Conservation (phyloP, 2,329 filamentous ascomycete genomes). For the Septoria petroselini region DNA sequence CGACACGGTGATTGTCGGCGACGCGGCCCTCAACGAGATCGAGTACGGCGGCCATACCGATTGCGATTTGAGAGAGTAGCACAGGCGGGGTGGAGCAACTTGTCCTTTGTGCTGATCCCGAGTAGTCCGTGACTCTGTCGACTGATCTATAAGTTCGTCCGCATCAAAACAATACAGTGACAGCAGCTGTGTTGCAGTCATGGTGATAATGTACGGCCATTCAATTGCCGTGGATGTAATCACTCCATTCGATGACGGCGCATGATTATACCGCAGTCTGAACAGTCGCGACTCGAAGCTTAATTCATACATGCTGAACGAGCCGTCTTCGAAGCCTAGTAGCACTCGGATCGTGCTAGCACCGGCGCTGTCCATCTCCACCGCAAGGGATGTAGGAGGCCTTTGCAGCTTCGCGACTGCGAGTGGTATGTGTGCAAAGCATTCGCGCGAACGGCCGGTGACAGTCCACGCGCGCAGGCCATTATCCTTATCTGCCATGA, state of each 20-base stretch:
- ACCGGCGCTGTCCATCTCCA: slow-evolving; percentile 52
- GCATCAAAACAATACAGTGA: slow-evolving; percentile 60
- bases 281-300: slow-evolving; percentile 48
- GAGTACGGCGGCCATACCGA: slow-evolving; percentile 75
- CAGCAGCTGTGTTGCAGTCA: slow-evolving; percentile 69
- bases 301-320: slow-evolving; percentile 67
- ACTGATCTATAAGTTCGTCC: neutral
- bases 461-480: slow-evolving; percentile 79
- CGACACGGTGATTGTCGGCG: slow-evolving; percentile 67
- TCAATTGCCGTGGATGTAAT: slow-evolving; percentile 69
- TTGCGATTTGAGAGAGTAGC: slow-evolving; percentile 77
- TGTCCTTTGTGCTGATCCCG: neutral
- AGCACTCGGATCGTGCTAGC: slow-evolving; percentile 44
- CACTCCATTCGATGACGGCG: slow-evolving; percentile 59
- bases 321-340: slow-evolving; percentile 69
- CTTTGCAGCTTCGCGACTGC: slow-evolving; percentile 1
- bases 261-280: slow-evolving; percentile 55
- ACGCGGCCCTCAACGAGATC: slow-evolving; percentile 71
- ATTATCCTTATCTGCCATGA: slow-evolving; percentile 67
- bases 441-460: slow-evolving; percentile 51
- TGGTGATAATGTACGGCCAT: slow-evolving; percentile 73
- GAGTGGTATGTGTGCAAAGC: slow-evolving; percentile 53
- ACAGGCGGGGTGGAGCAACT: slow-evolving; percentile 52
- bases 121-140: neutral
- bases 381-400: slow-evolving; percentile 61